Conservation (phyloP, 371 early-diverging fungal genomes). For the Apophysomyces elegans region DNA sequence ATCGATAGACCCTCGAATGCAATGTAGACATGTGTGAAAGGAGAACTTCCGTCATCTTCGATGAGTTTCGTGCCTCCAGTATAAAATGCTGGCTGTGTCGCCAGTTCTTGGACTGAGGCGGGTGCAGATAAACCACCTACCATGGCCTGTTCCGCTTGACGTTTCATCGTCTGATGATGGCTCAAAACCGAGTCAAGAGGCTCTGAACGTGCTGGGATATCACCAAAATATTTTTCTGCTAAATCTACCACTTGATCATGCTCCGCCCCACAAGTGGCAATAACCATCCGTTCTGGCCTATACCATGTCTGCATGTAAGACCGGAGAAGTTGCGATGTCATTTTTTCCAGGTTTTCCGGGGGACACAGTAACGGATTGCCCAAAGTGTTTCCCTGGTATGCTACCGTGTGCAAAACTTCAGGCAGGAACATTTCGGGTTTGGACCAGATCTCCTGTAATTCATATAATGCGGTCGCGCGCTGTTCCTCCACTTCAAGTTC, state of each 20-base stretch:
- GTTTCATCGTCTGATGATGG: slow-evolving; percentile 37
- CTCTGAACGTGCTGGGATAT: slow-evolving; percentile 43
- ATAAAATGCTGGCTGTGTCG: slow-evolving; percentile 67
- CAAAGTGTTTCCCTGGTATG: slow-evolving; percentile 81
- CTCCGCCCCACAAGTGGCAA: slow-evolving; percentile 88
- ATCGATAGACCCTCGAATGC: slow-evolving; percentile 87
- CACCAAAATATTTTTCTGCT: slow-evolving; percentile 69
- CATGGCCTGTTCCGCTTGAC: slow-evolving; percentile 20
- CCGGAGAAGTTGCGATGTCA: slow-evolving; percentile 72
- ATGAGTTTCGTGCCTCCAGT: slow-evolving; percentile 83
- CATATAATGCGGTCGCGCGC: slow-evolving; percentile 79
- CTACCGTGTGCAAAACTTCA: slow-evolving; percentile 86
- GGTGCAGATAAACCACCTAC: slow-evolving; percentile 5
- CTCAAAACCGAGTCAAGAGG: slow-evolving; percentile 40
- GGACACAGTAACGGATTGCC: slow-evolving; percentile 87
- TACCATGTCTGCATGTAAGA: slow-evolving; percentile 81
- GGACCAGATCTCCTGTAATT: slow-evolving; percentile 83
- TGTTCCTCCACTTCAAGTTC: slow-evolving; percentile 85
- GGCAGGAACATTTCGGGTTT: slow-evolving; percentile 88
- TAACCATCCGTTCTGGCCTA: slow-evolving; percentile 88
- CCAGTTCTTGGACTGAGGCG: slow-evolving; percentile 32
- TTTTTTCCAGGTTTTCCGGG: slow-evolving; percentile 62
- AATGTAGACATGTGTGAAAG: slow-evolving; percentile 86
- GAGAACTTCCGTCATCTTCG: slow-evolving; percentile 65
- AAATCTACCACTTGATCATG: slow-evolving; percentile 83